Conservation (phyloP, 345 rosid species). For the Citrus australasica region DNA sequence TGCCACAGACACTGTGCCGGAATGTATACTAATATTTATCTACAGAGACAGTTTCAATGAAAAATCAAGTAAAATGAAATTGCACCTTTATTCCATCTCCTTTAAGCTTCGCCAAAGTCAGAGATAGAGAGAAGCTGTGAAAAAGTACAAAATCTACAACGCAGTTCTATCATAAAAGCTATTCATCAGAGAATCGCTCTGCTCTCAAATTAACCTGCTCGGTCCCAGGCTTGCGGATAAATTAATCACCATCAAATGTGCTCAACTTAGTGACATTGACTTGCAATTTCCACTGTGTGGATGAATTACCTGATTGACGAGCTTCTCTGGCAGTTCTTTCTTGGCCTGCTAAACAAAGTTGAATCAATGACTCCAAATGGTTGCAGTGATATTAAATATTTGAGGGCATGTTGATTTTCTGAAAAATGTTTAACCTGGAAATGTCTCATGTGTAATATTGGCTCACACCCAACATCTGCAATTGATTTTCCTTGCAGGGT, state of each 20-base stretch:
- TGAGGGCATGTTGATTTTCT: background rate
- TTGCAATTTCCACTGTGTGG: slow-evolving; percentile 7
- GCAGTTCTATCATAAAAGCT: background rate
- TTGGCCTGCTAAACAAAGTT: slow-evolving; percentile 49
- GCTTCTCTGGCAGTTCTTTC: slow-evolving; percentile 65
- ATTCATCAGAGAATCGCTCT: background rate
- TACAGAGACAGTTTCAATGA: background rate
- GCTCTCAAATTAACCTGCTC: background rate
- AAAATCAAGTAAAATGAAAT: background rate
- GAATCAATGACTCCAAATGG: background rate
- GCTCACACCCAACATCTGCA: slow-evolving; percentile 97
- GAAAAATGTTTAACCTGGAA: slow-evolving; percentile 58
- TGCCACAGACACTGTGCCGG: no score
- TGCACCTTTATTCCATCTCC: slow-evolving; percentile 1
- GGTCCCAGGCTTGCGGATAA: background rate
- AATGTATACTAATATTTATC: no score
- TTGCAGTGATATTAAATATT: background rate
- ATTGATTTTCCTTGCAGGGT: slow-evolving; percentile 82
- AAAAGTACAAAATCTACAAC: background rate
- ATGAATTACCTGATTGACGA: slow-evolving; percentile 51
- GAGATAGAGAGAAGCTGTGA: background rate
- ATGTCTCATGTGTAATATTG: slow-evolving; percentile 95
- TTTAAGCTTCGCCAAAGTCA: background rate
- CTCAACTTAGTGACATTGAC: background rate
- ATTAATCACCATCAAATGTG: background rate